phyloP scores from a whole-genome alignment of 169 alveolate species.

The Nephromyces sp. region DNA sequence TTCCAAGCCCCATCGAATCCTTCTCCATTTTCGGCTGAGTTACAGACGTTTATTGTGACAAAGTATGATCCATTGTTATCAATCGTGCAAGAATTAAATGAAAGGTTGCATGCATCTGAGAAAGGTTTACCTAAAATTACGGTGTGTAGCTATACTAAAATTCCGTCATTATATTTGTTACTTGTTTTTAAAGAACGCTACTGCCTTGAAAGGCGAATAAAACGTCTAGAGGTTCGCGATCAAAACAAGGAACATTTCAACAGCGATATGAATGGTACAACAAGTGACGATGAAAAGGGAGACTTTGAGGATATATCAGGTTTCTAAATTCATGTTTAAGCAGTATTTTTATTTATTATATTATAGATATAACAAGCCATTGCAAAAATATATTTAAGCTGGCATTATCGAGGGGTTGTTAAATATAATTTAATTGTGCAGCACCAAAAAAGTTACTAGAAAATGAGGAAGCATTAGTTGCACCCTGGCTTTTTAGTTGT shows the following conservation, averaged over 20 bases:
- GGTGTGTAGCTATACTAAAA: background rate
- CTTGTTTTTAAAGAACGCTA: background rate
- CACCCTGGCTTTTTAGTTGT: conserved; percentile 81
- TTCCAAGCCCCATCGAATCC: conserved; percentile 24
- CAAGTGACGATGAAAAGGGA: too few relatives aligned
- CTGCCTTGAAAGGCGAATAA: background rate
- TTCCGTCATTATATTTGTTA: background rate
- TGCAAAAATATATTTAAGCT: too few relatives aligned
- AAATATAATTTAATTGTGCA: too few relatives aligned
- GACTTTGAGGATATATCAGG: too few relatives aligned
- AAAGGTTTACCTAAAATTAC: conserved; percentile 46
- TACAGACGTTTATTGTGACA: conserved; percentile 69
- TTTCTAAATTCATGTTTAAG: too few relatives aligned
- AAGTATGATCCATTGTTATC: conserved; percentile 77
- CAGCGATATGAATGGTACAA: too few relatives aligned
- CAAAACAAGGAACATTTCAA: too few relatives aligned
- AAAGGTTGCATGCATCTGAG: conserved; percentile 67
- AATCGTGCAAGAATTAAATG: conserved; percentile 75
- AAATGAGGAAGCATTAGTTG: conserved; percentile 46
- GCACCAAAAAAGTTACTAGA: conserved; percentile 11
- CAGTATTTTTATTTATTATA: too few relatives aligned
- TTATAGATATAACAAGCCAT: too few relatives aligned
- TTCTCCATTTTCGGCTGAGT: conserved; percentile 54
- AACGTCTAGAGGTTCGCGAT: background rate
- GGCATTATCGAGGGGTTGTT: too few relatives aligned